Percentiles rank a stretch among this genome's conserved stretches.
Conservation (phyloP, 495 filamentous ascomycete species). For the Pseudevernia furfuracea region DNA sequence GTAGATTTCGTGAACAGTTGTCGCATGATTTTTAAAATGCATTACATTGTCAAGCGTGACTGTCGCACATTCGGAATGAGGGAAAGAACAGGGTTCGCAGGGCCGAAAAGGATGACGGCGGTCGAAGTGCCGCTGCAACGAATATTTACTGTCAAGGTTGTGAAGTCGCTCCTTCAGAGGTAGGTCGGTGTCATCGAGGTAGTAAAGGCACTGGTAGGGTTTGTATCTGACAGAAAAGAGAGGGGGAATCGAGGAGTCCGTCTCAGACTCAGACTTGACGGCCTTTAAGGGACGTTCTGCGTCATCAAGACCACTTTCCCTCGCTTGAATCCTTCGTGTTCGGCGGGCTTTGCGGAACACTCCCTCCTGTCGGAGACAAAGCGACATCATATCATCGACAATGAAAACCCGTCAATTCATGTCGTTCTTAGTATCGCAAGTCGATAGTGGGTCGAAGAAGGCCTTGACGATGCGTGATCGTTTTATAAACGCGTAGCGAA, state of each 20-base stretch:
- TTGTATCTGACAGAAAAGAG: constrained; percentile 19
- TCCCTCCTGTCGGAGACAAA: constrained; percentile 8
- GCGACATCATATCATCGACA: constrained; percentile 16
- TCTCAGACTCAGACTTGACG: no score
- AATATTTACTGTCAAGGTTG: constrained; percentile 5
- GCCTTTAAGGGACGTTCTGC: background rate
- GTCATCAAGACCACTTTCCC: background rate
- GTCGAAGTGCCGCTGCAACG: background rate
- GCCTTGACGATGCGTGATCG: background rate
- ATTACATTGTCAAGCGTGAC: background rate
- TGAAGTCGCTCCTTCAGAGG: background rate
- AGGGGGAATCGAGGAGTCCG: constrained; percentile 8
- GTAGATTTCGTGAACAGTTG: background rate
- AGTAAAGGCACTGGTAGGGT: background rate
- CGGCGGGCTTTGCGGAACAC: constrained; percentile 5
- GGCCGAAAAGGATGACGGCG: constrained; percentile 1
- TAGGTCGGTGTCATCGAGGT: constrained; percentile 14
- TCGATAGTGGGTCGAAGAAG: constrained; percentile 5
- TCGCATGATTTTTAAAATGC: background rate
- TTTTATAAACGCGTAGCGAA: constrained; percentile 8
- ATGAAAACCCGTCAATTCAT: constrained; percentile 8
- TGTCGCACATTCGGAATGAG: background rate
- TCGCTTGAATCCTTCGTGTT: constrained; percentile 2
- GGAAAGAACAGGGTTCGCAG: background rate
- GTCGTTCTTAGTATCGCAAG: no score